Base-by-base conservation (phyloP, 164 flowering plant genomes). In the Nymphaea colorata region DNA sequence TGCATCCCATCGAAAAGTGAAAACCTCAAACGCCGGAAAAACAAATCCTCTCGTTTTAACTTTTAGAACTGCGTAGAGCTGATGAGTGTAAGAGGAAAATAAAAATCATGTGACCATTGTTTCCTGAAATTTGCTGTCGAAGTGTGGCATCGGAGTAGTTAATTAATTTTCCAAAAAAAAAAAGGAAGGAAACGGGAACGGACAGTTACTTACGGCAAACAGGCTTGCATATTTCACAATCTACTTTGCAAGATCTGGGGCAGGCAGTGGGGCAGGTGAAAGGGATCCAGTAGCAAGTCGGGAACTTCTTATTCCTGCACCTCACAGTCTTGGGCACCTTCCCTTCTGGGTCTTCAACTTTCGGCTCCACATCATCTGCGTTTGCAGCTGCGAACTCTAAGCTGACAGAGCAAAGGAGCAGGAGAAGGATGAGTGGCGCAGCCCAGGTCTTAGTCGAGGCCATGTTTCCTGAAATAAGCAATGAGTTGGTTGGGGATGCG, bases 241-340 rank as follows among this genome's bases (percentile, higher is more conserved):
- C 75, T 4, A 73, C 57, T 16, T 16, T 25, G 17, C 72, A 72
- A 15, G 12, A 11, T 2, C 53, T 42, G 10, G 61, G 61, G 64
- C 74, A 72, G 2, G 3, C 6, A 2, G 64, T 47, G 4, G 75
- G 75, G 61, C 75, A 72, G 41, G 2, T 4, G 15, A 57, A 61
- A 11, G 45, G 7, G 4, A 44, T 2, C 17, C 42, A 44, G 68
- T 65, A 68, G 68, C 71, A 72, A 42, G 61, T 45, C 15, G 62
- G 55, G 67, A 74, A 76, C 60, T 69, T 61, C 59, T 59, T 43
- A 43, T 64, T 63, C 43, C 44, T 61, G 77, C 82, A 79, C 44
- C 47, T 69, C 16, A 43, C 77, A 55, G 62, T 74, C 69, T 74
- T 57, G 41, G 18, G 68, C 11, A 12, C 12, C 12, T 47, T 7